phyloP scores from a whole-genome alignment of 169 alveolate species.

The Plasmodium fragile region DNA sequence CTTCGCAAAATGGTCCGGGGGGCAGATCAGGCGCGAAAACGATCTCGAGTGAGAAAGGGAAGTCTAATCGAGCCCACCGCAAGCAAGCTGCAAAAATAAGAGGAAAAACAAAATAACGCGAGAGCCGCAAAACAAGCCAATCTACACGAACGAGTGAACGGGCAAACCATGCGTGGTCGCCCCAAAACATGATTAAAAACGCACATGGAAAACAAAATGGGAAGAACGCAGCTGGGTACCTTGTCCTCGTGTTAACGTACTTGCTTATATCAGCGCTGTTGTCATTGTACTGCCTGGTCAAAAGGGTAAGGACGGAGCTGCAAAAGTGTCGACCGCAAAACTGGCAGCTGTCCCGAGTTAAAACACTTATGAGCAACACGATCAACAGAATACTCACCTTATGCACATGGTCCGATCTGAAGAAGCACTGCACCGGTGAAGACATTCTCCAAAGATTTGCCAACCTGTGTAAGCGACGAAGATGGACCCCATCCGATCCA shows the following conservation, averaged over 20 bases:
- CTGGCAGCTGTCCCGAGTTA: neutral
- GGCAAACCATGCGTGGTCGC: neutral
- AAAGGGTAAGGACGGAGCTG: neutral
- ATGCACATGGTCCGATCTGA: neutral
- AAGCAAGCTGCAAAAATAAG: neutral
- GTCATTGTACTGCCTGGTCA: constrained; percentile 12
- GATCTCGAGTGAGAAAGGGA: neutral
- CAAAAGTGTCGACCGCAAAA: neutral
- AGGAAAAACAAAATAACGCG: neutral
- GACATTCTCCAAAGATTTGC: neutral
- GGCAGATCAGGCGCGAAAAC: neutral
- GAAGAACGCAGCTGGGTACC: constrained; percentile 11
- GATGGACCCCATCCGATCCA: neutral
- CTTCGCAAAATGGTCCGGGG: neutral
- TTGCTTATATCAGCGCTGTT: constrained; percentile 7
- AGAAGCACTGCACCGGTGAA: neutral
- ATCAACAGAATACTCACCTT: neutral
- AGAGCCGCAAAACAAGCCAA: neutral
- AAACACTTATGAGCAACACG: neutral
- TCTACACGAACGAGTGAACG: neutral
- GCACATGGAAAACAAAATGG: neutral
- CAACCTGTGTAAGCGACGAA: neutral
- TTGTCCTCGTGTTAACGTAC: constrained; percentile 3
- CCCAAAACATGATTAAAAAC: neutral
- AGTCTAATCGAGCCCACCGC: neutral